Evolutionary conservation across 2,329 filamentous ascomycete species (phyloP), one percentile per base, ranked within the genome.

Genomic region (Fusarium cyanostomum): DNA sequence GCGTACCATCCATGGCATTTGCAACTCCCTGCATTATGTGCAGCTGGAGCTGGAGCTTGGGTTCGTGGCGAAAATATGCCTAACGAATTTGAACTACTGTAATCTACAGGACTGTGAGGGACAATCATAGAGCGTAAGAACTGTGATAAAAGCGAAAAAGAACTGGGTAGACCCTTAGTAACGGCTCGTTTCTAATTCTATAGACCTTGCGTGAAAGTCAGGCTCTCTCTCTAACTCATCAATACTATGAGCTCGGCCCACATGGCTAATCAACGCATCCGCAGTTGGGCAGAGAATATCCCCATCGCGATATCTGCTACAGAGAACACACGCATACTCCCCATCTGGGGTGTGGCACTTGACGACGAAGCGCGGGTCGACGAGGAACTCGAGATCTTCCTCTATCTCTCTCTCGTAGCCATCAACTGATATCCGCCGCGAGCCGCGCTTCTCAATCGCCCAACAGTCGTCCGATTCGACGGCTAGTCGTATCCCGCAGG

Each of bases 291-390:
- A 70, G 2, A 70, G 18, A 3, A 65, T 52, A 21, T 70, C 68
- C 1, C 52, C 54, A 3, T 69, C 62, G 9, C 68, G 66, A 33
- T 57, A 66, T 28, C 52, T 60, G 7, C 31, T 66, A 33, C 68
- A 70, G 11, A 70, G 57, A 0, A 71, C 48, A 8, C 68, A 71
- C 2, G 68, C 68, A 15, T 61, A 71, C 12, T 67, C 54, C 12
- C 68, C 68, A 6, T 71, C 66, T 5, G 68, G 56, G 0, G 64
- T 69, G 13, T 71, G 68, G 2, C 68, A 68, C 11, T 71, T 71
- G 9, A 71, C 33, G 1, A 71, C 55, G 30, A 71, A 71, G 28
- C 68, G 66, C 6, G 64, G 68, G 9, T 55, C 61, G 35, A 68
- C 48, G 9, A 66, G 30, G 39, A 69, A 68, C 37, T 71, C 68